Conservation (phyloP, 2,329 filamentous ascomycete species). For the Hypoxylon sp. region DNA sequence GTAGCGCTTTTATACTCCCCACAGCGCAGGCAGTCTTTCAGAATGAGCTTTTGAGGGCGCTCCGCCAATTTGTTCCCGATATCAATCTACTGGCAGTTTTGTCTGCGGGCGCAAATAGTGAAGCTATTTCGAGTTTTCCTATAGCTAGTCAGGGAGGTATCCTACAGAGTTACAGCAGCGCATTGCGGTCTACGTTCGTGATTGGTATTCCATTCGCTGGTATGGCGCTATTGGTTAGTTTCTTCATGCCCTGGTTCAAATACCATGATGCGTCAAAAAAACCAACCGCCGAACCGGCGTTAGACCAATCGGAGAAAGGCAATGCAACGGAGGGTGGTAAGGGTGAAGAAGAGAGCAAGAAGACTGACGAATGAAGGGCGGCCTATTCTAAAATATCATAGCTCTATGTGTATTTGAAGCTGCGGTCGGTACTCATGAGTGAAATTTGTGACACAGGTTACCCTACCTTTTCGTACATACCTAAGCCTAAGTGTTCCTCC, state of each 20-base stretch:
- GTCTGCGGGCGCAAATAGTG: neutral
- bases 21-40: neutral
- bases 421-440: neutral
- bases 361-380: conserved; percentile 1
- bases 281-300: conserved; percentile 1
- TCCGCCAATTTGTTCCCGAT: neutral
- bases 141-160: neutral
- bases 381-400: neutral
- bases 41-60: neutral
- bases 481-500: neutral
- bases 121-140: neutral
- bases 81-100: neutral
- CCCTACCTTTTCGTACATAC: neutral
- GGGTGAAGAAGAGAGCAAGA: neutral
- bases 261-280: neutral
- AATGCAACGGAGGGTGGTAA: neutral
- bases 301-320: neutral
- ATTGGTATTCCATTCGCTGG: conserved; percentile 1
- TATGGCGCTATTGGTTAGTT: neutral
- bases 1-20: neutral
- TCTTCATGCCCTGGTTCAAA: neutral
- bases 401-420: neutral
- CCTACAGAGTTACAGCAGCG: neutral
- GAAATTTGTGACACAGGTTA: neutral
- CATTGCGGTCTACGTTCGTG: neutral